phyloP scores from a whole-genome alignment of 2,329 filamentous ascomycete genomes.

The Dactylellina sp. region DNA sequence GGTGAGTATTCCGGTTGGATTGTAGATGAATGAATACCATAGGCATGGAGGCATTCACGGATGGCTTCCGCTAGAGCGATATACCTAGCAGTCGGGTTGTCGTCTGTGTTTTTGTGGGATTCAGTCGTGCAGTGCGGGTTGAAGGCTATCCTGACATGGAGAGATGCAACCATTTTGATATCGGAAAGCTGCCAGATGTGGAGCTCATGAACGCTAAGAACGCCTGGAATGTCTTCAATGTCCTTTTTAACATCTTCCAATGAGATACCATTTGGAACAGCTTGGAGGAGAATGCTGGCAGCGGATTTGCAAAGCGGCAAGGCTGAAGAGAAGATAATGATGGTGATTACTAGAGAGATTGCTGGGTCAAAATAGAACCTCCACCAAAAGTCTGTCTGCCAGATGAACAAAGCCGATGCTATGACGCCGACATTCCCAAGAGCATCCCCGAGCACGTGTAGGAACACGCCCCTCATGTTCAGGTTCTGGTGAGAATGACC shows the following conservation, averaged over 20 bases:
- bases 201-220: conserved; percentile 91
- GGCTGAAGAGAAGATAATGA: conserved; percentile 78
- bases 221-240: conserved; percentile 84
- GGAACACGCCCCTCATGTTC: conserved; percentile 89
- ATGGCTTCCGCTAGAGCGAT: conserved; percentile 89
- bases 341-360: conserved; percentile 92
- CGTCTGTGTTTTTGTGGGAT: conserved; percentile 73
- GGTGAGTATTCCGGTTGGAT: conserved; percentile 85
- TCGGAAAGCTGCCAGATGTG: conserved; percentile 98
- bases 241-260: conserved; percentile 92
- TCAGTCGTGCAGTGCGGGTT: conserved; percentile 58
- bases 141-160: conserved; percentile 93
- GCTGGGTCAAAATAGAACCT: conserved; percentile 89
- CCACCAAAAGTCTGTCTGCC: conserved; percentile 82
- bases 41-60: conserved; percentile 88
- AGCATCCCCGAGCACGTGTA: conserved; percentile 83
- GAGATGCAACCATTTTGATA: conserved; percentile 89
- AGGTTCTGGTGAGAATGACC: conserved; percentile 86
- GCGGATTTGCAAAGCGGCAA: conserved; percentile 83
- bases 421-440: conserved; percentile 90
- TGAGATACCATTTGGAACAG: conserved; percentile 87
- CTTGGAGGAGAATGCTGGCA: conserved; percentile 90
- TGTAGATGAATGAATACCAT: conserved; percentile 95
- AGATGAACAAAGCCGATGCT: conserved; percentile 84
- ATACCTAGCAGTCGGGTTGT: conserved; percentile 74